These are phyloP conservation scores for Lactarius indigo DNA, from an alignment of 768 basidiomycete genomes.

Conservation along the genomic window DNA sequence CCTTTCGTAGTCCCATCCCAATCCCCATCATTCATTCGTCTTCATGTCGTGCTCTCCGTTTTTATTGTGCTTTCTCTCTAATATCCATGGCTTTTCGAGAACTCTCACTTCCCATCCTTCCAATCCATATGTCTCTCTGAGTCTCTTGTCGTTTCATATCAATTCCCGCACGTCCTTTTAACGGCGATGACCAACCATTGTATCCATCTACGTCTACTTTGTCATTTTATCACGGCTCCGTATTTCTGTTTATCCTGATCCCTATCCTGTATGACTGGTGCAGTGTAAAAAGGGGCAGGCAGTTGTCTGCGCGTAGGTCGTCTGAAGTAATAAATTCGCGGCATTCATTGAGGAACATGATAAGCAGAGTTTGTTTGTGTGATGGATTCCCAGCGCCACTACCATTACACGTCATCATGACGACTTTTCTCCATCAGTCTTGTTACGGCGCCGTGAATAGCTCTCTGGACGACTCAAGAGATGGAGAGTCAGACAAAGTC, in stretches of 20 bases:
- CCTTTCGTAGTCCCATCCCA: background rate
- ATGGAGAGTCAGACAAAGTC: background rate
- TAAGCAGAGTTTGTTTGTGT: slow-evolving; percentile 1
- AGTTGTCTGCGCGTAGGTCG: slow-evolving; percentile 10
- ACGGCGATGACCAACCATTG: slow-evolving; percentile 15
- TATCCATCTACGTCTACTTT: slow-evolving; percentile 10
- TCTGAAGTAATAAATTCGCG: slow-evolving; percentile 6
- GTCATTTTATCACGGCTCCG: slow-evolving; percentile 9
- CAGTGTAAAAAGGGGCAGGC: slow-evolving; percentile 17
- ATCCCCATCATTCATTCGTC: background rate
- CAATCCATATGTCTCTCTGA: background rate
- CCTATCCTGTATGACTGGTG: slow-evolving; percentile 18
- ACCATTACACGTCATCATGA: background rate
- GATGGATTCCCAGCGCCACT: background rate
- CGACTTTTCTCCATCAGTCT: slow-evolving; percentile 10
- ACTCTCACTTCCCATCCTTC: slow-evolving; percentile 1
- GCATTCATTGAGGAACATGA: background rate
- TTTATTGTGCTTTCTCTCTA: background rate
- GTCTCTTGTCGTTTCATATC: slow-evolving; percentile 16
- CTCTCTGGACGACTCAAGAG: slow-evolving; percentile 3
- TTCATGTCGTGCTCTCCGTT: background rate
- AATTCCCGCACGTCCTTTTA: background rate
- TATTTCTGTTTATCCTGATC: slow-evolving; percentile 12
- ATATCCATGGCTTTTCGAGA: background rate
- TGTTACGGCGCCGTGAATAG: background rate